Conservation (phyloP, 495 filamentous ascomycete genomes). For the Podospora anserina region DNA sequence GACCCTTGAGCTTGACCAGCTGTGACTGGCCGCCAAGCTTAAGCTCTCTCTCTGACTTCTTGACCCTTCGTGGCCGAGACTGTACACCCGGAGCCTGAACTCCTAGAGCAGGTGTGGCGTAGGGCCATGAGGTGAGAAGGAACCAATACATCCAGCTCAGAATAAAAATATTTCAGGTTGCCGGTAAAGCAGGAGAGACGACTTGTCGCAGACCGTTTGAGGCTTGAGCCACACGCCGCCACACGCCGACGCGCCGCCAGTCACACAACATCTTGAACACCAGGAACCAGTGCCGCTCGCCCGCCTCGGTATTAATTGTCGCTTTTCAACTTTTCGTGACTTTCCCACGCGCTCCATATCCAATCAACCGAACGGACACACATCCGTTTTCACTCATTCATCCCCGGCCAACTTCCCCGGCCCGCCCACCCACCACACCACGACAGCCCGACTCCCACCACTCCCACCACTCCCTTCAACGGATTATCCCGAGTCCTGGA, state of each 20-base stretch:
- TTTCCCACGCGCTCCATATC: neutral
- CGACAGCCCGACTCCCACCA: neutral
- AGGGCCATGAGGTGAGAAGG: neutral
- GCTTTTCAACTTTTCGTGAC: conserved; percentile 1
- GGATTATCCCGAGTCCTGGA: conserved; percentile 3
- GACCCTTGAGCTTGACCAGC: neutral
- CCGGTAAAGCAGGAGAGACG: neutral
- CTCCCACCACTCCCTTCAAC: conserved; percentile 2
- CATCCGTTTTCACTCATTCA: neutral
- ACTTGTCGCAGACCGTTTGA: conserved; percentile 1
- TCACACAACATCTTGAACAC: conserved; percentile 15
- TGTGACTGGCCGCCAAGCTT: neutral
- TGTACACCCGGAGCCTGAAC: neutral
- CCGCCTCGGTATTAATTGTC: conserved; percentile 18
- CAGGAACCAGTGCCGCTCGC: conserved; percentile 13
- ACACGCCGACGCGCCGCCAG: conserved; percentile 12
- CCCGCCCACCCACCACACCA: no score
- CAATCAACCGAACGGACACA: neutral
- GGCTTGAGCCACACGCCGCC: neutral
- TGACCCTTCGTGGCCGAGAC: neutral
- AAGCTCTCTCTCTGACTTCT: neutral
- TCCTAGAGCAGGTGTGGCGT: neutral
- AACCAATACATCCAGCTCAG: neutral
- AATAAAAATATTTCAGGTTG: neutral
- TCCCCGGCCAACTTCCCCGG: neutral